phyloP scores from a whole-genome alignment of 208 protist species.

The Sergeia podlipaevii region DNA sequence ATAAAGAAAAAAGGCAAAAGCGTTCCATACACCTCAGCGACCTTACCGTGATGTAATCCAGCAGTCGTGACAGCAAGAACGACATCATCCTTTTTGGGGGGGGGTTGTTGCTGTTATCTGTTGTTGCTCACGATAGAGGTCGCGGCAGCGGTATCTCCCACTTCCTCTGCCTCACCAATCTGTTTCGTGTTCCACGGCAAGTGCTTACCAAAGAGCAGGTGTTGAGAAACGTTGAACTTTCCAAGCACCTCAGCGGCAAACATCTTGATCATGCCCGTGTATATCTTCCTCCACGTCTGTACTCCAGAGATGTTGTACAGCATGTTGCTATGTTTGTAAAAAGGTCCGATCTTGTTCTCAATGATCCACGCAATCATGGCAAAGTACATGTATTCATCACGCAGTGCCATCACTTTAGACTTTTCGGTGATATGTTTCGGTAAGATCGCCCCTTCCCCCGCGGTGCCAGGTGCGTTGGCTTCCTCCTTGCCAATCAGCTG shows the following conservation, averaged over 20 bases:
- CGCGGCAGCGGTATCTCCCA: neutral
- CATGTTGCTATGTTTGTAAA: slow-evolving; percentile 92
- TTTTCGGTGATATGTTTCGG: slow-evolving; percentile 61
- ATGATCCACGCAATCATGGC: slow-evolving; percentile 75
- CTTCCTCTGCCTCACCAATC: neutral
- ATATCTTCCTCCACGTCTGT: slow-evolving; percentile 85
- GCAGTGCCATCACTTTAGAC: slow-evolving; percentile 20
- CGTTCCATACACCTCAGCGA: neutral
- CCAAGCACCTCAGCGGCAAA: slow-evolving; percentile 92
- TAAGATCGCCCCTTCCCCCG: slow-evolving; percentile 37
- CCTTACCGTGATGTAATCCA: neutral
- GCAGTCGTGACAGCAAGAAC: neutral
- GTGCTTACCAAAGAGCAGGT: slow-evolving; percentile 91
- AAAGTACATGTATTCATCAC: slow-evolving; percentile 66
- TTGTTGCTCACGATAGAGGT: neutral
- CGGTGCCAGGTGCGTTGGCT: slow-evolving; percentile 12
- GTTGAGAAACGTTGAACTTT: slow-evolving; percentile 96
- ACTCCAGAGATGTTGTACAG: slow-evolving; percentile 92
- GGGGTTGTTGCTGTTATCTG: neutral
- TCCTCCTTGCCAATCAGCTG: slow-evolving; percentile 90
- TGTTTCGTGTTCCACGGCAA: slow-evolving; percentile 74
- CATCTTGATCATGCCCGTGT: slow-evolving; percentile 94
- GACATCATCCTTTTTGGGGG: neutral
- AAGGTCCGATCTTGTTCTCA: slow-evolving; percentile 86
- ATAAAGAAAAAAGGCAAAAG: neutral